Evolutionary conservation across 176 grass and related monocot species (phyloP), one percentile per base, ranked within the genome.

Genomic region (Cenchrus purpureus): DNA sequence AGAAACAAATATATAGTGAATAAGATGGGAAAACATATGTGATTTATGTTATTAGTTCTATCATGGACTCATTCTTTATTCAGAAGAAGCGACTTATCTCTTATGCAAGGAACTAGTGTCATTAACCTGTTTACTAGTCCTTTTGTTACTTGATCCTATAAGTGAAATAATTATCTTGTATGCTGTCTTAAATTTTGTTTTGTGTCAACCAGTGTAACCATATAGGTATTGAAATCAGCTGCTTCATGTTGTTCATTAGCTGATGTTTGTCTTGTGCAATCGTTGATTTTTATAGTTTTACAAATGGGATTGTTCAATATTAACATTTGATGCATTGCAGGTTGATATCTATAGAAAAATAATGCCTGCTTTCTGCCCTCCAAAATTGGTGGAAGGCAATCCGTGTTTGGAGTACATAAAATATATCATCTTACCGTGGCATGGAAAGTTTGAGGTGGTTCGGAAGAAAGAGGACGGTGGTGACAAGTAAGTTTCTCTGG

Each of bases 381-480:
- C 90, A 46, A 69, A 71, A 74, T 8, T 84, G 49, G 80, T 80
- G 10, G 65, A 86, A 78, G 86, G 75, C 61, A 95, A 92, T 56
- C 93, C 93, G 10, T 95, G 93, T 65, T 73, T 92, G 62, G 93
- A 86, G 80, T 92, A 90, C 51, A 83, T 95, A 25, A 25, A 90
- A 88, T 90, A 89, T 69, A 79, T 95, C 17, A 15, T 95, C 59
- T 82, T 95, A 9, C 90, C 85, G 62, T 90, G 79, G 93, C 86
- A 84, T 90, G 79, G 70, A 75, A 76, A 67, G 71, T 92, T 95
- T 90, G 87, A 92, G 82, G 87, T 95, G n/a, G 79, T 76, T 3
- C 69, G 82, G 79, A 73, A 87, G 67, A 65, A 88, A 71, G 78
- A 81, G 73, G 65, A 90, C 73, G 87, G 93, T 61, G 87, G 87